phyloP scores from a whole-genome alignment of 2,329 filamentous ascomycete genomes.

The Exophiala oligosperma region DNA sequence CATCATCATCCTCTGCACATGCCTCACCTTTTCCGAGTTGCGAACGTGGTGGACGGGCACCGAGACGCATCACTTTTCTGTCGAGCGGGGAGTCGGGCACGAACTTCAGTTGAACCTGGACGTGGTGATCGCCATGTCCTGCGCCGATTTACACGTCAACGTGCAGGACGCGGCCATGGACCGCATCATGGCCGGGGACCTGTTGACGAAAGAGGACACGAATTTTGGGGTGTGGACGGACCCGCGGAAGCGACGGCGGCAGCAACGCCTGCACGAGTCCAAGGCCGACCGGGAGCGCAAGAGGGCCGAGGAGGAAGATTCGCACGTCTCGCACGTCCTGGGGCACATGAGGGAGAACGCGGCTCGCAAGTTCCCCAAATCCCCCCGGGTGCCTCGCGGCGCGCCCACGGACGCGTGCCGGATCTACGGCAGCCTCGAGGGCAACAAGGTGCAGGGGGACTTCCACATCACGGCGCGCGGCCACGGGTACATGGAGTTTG shows the following conservation, averaged over 20 bases:
- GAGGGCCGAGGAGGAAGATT: conserved; percentile 61
- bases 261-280: conserved; percentile 49
- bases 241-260: conserved; percentile 38
- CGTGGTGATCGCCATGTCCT: conserved; percentile 86
- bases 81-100: conserved; percentile 87
- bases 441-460: conserved; percentile 97
- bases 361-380: conserved; percentile 67
- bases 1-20: conserved; percentile 70
- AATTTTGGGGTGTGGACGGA: conserved; percentile 73
- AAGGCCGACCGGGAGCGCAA: conserved; percentile 60
- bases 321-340: conserved; percentile 90
- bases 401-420: conserved; percentile 74
- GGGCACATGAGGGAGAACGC: conserved; percentile 69
- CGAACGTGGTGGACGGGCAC: conserved; percentile 78
- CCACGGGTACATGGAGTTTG: conserved; percentile 86
- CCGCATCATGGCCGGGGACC: conserved; percentile 76
- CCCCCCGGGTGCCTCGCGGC: conserved; percentile 62
- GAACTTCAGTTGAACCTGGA: conserved; percentile 93
- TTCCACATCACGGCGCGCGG: conserved; percentile 96
- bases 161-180: conserved; percentile 95
- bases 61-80: conserved; percentile 86
- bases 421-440: conserved; percentile 82
- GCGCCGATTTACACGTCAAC: conserved; percentile 87
- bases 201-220: conserved; percentile 74
- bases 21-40: conserved; percentile 78